Evolutionary conservation across 176 grass and related monocot genomes (phyloP).

Genomic region (Raddia distichophylla): DNA sequence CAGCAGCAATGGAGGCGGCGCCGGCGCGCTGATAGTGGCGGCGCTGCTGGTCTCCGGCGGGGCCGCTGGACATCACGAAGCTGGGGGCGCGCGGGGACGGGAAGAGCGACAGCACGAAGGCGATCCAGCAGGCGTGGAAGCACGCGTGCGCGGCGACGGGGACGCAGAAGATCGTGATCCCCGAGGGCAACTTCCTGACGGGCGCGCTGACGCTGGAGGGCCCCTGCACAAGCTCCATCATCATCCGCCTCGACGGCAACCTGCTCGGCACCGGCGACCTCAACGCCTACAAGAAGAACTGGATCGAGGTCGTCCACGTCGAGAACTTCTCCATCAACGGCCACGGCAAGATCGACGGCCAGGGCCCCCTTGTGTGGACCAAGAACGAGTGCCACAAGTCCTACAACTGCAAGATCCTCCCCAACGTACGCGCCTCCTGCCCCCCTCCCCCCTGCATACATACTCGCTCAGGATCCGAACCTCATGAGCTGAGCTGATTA

Average conservation of each 20-base stretch:
- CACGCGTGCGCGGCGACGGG: slow-evolving; percentile 48
- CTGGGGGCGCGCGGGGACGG: slow-evolving; percentile 65
- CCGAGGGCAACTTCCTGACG: slow-evolving; percentile 43
- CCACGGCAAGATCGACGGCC: slow-evolving; percentile 59
- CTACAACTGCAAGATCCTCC: slow-evolving; percentile 57
- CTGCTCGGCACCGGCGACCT: slow-evolving; percentile 65
- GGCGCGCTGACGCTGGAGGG: slow-evolving; percentile 47
- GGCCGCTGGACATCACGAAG: slow-evolving; percentile 44
- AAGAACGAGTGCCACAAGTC: slow-evolving; percentile 54
- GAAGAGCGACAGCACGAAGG: slow-evolving; percentile 53
- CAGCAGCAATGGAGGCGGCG: too few species aligned
- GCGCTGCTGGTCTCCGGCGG: background rate
- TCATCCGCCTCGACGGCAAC: slow-evolving; percentile 58
- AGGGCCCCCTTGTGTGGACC: slow-evolving; percentile 58
- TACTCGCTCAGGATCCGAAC: too few species aligned
- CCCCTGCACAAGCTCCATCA: slow-evolving; percentile 59
- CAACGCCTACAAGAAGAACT: slow-evolving; percentile 46
- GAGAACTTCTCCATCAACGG: slow-evolving; percentile 50
- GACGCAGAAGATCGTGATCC: slow-evolving; percentile 51
- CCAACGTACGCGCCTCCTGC: slow-evolving; percentile 34
- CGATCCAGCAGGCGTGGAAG: slow-evolving; percentile 61
- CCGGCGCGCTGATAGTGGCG: background rate
- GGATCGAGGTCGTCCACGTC: slow-evolving; percentile 59
- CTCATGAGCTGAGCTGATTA: too few species aligned
- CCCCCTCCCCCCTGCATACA: too few species aligned